Evolutionary conservation across 2,329 filamentous ascomycete species (phyloP).

Genomic region (Calonectria hongkongensis): DNA sequence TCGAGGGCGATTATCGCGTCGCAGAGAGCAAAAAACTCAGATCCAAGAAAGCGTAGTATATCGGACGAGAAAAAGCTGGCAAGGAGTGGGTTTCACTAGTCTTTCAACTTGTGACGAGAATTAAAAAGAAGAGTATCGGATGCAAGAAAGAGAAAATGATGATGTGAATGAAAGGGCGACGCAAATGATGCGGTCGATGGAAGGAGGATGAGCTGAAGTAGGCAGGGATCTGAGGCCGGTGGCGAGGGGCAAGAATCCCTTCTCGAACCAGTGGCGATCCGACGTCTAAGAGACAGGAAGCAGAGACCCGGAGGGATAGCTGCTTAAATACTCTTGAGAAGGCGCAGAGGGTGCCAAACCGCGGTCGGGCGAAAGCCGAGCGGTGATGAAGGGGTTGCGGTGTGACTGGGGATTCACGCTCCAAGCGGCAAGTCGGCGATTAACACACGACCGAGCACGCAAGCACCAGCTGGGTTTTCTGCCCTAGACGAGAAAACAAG

Average conservation of each 20-base stretch:
- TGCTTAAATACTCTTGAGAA: constrained; percentile 33
- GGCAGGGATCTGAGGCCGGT: constrained; percentile 34
- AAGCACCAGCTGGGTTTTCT: constrained; percentile 53
- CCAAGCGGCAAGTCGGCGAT: constrained; percentile 49
- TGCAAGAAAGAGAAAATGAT: constrained; percentile 45
- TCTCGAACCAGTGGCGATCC: constrained; percentile 29
- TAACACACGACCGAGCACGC: constrained; percentile 49
- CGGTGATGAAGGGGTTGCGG: constrained; percentile 40
- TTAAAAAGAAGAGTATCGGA: constrained; percentile 51
- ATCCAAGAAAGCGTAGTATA: constrained; percentile 53
- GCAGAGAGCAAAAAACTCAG: constrained; percentile 46
- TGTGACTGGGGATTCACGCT: constrained; percentile 49
- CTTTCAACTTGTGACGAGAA: constrained; percentile 41
- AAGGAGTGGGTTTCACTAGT: constrained; percentile 47
- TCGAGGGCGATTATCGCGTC: constrained; percentile 43
- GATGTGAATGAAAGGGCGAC: constrained; percentile 53
- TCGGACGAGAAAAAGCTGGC: constrained; percentile 42
- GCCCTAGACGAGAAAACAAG: constrained; percentile 47
- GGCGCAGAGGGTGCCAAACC: constrained; percentile 33
- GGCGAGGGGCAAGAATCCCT: constrained; percentile 36
- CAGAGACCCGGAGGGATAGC: constrained; percentile 38
- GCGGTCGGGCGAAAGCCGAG: constrained; percentile 45
- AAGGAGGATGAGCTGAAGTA: constrained; percentile 38
- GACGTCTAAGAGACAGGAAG: constrained; percentile 42
- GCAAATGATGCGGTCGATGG: constrained; percentile 43